Percentiles rank a stretch among this genome's conserved stretches.
These are phyloP conservation scores for Sporothrix euskadiensis DNA, from an alignment of 2,329 filamentous ascomycete genomes.

Conservation along the genomic window DNA sequence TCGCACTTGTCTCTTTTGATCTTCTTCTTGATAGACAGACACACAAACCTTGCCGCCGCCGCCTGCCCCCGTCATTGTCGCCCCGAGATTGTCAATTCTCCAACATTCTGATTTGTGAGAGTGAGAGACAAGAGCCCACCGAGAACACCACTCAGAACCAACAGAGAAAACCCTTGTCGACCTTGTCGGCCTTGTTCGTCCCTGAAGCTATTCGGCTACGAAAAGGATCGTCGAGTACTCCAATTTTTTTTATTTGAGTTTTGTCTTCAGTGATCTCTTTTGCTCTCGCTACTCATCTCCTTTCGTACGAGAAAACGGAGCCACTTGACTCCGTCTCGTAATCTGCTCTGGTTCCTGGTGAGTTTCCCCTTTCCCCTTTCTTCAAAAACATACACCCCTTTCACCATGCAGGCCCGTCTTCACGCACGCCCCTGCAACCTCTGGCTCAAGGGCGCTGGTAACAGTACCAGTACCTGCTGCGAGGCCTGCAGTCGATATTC, in stretches of 20 bases:
- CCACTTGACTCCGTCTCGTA: conserved; percentile 4
- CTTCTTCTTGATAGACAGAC: background rate
- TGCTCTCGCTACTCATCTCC: background rate
- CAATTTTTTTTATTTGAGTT: background rate
- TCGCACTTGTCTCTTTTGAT: background rate
- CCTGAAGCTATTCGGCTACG: background rate
- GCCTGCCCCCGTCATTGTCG: background rate
- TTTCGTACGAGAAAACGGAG: conserved; percentile 10
- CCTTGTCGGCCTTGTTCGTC: background rate
- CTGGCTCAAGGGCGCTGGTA: background rate
- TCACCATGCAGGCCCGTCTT: background rate
- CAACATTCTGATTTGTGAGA: background rate
- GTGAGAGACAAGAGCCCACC: background rate
- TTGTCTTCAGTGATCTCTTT: background rate
- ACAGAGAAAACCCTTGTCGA: background rate
- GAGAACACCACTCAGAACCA: background rate
- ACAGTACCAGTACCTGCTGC: conserved; percentile 15
- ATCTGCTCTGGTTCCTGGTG: background rate
- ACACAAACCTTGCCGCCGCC: background rate
- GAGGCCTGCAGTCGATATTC: background rate
- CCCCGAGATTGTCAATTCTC: conserved; percentile 8
- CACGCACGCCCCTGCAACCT: conserved; percentile 12
- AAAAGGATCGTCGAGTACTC: conserved; percentile 6
- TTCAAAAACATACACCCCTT: background rate
- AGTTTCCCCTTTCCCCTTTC: background rate